These are phyloP conservation scores for Pseudonitzschia delicatissima DNA, from an alignment of 108 stramenopile species.

Conservation along the genomic window DNA sequence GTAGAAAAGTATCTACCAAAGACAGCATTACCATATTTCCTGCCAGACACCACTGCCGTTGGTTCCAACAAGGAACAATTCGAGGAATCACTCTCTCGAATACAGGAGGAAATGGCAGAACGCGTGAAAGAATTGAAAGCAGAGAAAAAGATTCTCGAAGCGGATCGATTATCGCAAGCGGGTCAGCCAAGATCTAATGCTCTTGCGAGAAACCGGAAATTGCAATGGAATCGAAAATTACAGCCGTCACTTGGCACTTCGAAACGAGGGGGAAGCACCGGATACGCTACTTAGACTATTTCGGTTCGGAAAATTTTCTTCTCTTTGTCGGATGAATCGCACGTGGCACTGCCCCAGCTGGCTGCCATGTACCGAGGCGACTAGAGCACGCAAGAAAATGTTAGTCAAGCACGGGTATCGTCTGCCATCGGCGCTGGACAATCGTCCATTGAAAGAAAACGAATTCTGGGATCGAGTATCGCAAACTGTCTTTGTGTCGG, in stretches of 20 bases:
- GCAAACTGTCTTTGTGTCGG: conserved; percentile 70
- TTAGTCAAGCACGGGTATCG: conserved; percentile 79
- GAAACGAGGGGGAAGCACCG: conserved; percentile 54
- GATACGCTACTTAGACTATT: conserved; percentile 72
- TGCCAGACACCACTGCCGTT: conserved; percentile 62
- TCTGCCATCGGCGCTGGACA: conserved; percentile 79
- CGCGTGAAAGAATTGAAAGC: conserved; percentile 35
- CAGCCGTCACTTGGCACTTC: conserved; percentile 59
- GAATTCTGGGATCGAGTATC: conserved; percentile 70
- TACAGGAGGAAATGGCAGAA: conserved; percentile 54
- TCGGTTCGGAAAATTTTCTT: conserved; percentile 41
- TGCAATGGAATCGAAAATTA: conserved; percentile 80
- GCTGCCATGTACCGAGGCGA: conserved; percentile 73
- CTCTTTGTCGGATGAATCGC: conserved; percentile 56
- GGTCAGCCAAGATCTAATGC: conserved; percentile 47
- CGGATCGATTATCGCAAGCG: conserved; percentile 52
- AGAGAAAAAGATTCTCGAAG: conserved; percentile 44
- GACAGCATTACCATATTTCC: conserved; percentile 55
- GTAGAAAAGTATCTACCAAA: conserved; percentile 10
- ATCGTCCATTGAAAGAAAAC: conserved; percentile 61
- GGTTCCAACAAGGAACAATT: conserved; percentile 32
- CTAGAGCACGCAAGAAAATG: conserved; percentile 54
- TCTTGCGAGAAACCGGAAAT: conserved; percentile 55
- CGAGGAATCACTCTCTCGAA: conserved; percentile 41
- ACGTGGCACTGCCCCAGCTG: conserved; percentile 75